A percentile compares a stretch with the other conserved stretches of the same genome.
These are phyloP conservation scores for Cladophialophora bantiana DNA, from an alignment of 2,329 filamentous ascomycete species.

Conservation along the genomic window DNA sequence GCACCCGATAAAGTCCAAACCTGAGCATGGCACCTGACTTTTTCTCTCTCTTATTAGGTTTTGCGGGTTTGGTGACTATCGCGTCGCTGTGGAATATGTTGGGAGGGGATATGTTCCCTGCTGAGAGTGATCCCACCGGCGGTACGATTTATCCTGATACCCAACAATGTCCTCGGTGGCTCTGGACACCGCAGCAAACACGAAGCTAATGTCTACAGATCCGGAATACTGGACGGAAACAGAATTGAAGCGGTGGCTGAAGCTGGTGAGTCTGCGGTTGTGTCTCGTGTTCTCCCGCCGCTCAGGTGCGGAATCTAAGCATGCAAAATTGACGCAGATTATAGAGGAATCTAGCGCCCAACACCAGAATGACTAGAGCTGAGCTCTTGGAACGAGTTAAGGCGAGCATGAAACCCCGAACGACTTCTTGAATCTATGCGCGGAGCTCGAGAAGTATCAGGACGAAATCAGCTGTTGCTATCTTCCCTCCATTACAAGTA, in stretches of 20 bases:
- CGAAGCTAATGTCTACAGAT: slow-evolving; percentile 51
- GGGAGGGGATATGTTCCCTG: slow-evolving; percentile 83
- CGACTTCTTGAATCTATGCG: not conserved
- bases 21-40: slow-evolving; percentile 8
- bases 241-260: slow-evolving; percentile 82
- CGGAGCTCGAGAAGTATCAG: not conserved
- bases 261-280: slow-evolving; percentile 65
- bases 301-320: not conserved
- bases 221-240: slow-evolving; percentile 77
- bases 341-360: slow-evolving; percentile 70
- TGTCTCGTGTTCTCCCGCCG: not conserved
- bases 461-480: not conserved
- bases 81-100: slow-evolving; percentile 85
- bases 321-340: slow-evolving; percentile 9
- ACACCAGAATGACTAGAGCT: slow-evolving; percentile 64
- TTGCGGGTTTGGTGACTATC: slow-evolving; percentile 80
- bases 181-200: not conserved
- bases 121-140: slow-evolving; percentile 76
- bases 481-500: not conserved
- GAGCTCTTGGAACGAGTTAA: slow-evolving; percentile 73
- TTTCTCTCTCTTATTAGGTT: slow-evolving; percentile 61
- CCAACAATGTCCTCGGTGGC: not conserved
- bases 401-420: slow-evolving; percentile 62
- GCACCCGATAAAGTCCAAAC: not conserved
- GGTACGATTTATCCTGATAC: slow-evolving; percentile 56